Conservation (phyloP, 2,329 filamentous ascomycete species). For the Ceratocystis lukuohia region DNA sequence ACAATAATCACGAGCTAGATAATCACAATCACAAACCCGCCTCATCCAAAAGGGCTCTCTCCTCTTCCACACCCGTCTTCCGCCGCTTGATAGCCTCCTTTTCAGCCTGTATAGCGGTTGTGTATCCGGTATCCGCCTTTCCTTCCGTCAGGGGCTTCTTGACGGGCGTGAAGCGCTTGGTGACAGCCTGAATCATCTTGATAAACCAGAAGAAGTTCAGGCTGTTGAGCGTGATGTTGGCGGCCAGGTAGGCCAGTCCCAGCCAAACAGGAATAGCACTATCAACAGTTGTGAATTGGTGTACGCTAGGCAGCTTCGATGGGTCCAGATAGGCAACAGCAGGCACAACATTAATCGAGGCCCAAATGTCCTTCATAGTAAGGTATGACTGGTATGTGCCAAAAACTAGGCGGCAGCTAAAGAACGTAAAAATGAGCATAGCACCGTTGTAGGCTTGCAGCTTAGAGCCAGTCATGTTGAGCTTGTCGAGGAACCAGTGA, state of each 20-base stretch:
- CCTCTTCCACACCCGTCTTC: constrained; percentile 13
- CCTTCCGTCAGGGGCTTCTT: neutral
- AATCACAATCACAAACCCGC: constrained; percentile 7
- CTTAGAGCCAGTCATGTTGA: constrained; percentile 61
- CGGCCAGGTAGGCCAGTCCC: constrained; percentile 50
- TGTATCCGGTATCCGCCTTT: constrained; percentile 3
- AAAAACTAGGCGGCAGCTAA: constrained; percentile 63
- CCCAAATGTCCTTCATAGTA: constrained; percentile 58
- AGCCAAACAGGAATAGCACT: constrained; percentile 56
- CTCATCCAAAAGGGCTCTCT: constrained; percentile 12
- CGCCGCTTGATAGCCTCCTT: constrained; percentile 14
- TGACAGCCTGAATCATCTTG: constrained; percentile 71
- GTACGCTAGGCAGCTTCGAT: constrained; percentile 29
- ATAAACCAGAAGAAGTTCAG: constrained; percentile 78
- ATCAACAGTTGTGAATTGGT: constrained; percentile 34
- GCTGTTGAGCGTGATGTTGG: constrained; percentile 58
- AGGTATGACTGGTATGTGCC: constrained; percentile 58
- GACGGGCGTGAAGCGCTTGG: constrained; percentile 52
- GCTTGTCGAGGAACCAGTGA: constrained; percentile 87
- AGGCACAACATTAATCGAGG: constrained; percentile 20
- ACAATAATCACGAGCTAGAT: neutral
- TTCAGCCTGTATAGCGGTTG: constrained; percentile 15
- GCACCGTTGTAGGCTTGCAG: constrained; percentile 68
- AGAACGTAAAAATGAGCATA: constrained; percentile 58
- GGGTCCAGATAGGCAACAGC: constrained; percentile 22